Evolutionary conservation across 306 rosid genomes (phyloP), one percentile per base, ranked within the genome.

Genomic region (Ormosia emarginata): DNA sequence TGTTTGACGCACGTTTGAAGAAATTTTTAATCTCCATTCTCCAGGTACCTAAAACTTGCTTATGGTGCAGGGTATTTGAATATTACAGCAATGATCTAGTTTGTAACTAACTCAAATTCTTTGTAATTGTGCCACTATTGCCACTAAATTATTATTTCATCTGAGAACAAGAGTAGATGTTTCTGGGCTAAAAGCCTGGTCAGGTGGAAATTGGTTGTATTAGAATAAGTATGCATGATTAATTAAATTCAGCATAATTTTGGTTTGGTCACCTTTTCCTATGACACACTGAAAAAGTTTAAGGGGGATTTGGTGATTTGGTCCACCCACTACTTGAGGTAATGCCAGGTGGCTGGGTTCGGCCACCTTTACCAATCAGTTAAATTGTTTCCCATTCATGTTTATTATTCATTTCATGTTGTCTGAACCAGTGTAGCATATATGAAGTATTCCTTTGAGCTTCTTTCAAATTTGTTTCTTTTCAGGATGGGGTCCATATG

Each of bases 401-500:
- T 75, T 33, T 46, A 30, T 30, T 18, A 40, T 64, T 5, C 47
- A 49, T 64, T 64, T 66, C 56, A 10, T 18, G 64, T 50, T 53
- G 52, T 52, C 49, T 24, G 40, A 52, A 50, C 29, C 30, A 1
- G 52, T 64, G 72, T n/a, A 41, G 47, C 66, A 49, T 47, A 37
- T 68, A 18, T 33, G 49, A 68, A 82, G 11, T 70, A 14, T 71
- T 65, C 32, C 17, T 44, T 14, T 58, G 61, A 50, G 72, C 67
- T 37, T 14, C n/a, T 24, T 67, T 32, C 33, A 11, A 24, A 24
- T 56, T 74, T 2, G 17, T 47, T 63, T 77, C 8, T 64, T 59
- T 84, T 79, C 89, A 95, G 99, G 99, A 71, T 95, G 99, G 99
- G 92, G 98, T 36, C 88, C 99, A 52, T 92, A 95, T 29, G 98